Evolutionary conservation across 108 stramenopile genomes (phyloP).

Genomic region (Conticribra weissflogii): DNA sequence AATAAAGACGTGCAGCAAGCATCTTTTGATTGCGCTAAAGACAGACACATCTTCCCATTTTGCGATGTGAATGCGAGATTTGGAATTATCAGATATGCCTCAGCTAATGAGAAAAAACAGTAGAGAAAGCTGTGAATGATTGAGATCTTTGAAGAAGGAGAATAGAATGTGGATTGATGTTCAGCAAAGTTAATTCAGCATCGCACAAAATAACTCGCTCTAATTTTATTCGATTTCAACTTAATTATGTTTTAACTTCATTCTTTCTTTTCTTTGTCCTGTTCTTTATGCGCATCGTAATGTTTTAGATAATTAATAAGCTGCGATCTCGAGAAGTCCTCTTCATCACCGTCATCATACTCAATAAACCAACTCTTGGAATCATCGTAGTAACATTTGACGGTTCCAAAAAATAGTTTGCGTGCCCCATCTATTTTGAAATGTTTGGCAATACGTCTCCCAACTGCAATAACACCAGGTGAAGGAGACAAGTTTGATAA

Average conservation of each 20-base stretch:
- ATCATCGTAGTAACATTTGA: slow-evolving; percentile 43
- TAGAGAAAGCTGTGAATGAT: neutral
- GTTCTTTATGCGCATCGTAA: slow-evolving; percentile 29
- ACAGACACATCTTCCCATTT: slow-evolving; percentile 87
- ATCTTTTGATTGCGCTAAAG: slow-evolving; percentile 87
- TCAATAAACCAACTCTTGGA: slow-evolving; percentile 57
- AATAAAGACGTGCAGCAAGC: slow-evolving; percentile 64
- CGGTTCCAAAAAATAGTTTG: slow-evolving; percentile 58
- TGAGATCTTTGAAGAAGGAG: no score
- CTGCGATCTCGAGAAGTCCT: slow-evolving; percentile 56
- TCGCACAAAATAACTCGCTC: no score
- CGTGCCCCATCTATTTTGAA: slow-evolving; percentile 61
- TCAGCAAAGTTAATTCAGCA: no score
- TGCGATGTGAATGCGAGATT: slow-evolving; percentile 88
- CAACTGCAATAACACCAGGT: slow-evolving; percentile 6
- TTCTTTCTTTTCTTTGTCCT: slow-evolving; percentile 1
- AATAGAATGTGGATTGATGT: no score
- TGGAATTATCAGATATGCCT: slow-evolving; percentile 74
- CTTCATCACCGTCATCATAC: slow-evolving; percentile 70
- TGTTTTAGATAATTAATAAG: slow-evolving; percentile 48
- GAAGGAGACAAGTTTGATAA: neutral
- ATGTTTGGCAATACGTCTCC: slow-evolving; percentile 57
- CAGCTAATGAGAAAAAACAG: no score
- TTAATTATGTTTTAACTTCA: no score
- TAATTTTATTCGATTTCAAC: no score